Base-by-base conservation (phyloP, 1,284 basidiomycete genomes). In the Trametes pubescens region DNA sequence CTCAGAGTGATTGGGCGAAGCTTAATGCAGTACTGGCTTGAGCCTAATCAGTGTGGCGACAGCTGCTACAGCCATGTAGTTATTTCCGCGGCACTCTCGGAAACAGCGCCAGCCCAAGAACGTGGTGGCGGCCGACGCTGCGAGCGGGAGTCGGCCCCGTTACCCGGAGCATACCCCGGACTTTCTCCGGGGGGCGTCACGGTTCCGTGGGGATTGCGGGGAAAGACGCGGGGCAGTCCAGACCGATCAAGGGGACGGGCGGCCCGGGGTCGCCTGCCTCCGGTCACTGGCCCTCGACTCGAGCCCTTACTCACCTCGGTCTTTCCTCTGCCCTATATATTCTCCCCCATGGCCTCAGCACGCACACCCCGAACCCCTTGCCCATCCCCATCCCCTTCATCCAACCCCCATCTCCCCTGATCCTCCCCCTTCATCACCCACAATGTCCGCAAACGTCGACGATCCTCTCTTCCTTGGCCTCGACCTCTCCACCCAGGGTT, bases 401-500 rank as follows among this genome's bases (percentile, higher is more conserved):
- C 56, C 18, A 47, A 34, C 35, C 24, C 24, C 32, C 43, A 46
- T 57, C 56, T 49, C 32, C 26, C n/a, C 57, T 35, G 18, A 47
- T 57, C 61, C 0, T 44, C 53, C 51, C 40, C 10, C 38, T 11
- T 14, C 57, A 37, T 64, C 59, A 35, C 66, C 53, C 48, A 9
- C 60, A n/a, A 61, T 61, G 60, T 61, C 53, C 13, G 44, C 56
- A n/a, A 57, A 49, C 56, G 21, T 57, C 46, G 62, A 64, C 51
- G 62, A 64, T 22, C 82, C 81, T 9, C 85, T 91, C 60, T 95
- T 95, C 75, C 88, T 96, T 29, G 94, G 95, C 14, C 83, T 96
- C 61, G 94, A 97, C 77, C 84, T 94, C 51, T 94, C 92, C 8
- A 96, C 94, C 0, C 94, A 98, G 74, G 91, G 93, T 59, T 84